These are phyloP conservation scores for Eutypella sp. DNA, from an alignment of 2,329 filamentous ascomycete genomes.

Conservation along the genomic window DNA sequence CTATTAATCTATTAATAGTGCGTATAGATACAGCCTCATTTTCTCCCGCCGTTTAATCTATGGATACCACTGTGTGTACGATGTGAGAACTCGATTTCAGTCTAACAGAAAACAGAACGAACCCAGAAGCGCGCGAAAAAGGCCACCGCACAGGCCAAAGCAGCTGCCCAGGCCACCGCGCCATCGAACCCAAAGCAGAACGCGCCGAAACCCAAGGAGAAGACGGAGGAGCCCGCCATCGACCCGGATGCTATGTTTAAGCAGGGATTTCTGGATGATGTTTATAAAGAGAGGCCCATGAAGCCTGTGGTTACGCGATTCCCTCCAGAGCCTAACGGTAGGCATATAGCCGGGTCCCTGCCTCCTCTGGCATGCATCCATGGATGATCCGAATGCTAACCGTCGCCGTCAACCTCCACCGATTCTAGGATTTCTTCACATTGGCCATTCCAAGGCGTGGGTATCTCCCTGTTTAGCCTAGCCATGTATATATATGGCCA, in stretches of 20 bases:
- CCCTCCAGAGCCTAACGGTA: constrained; percentile 82
- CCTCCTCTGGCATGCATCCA: background rate
- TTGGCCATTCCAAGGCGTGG: constrained; percentile 86
- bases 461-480: background rate
- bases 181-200: constrained; percentile 19
- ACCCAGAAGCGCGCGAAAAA: constrained; percentile 55
- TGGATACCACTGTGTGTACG: too few relatives aligned
- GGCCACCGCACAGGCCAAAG: constrained; percentile 47
- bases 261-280: constrained; percentile 67
- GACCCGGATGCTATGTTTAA: constrained; percentile 71
- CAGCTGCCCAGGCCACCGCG: constrained; percentile 26
- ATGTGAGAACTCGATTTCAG: background rate
- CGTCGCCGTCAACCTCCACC: background rate
- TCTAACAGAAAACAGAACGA: constrained; percentile 32
- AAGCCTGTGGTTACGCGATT: constrained; percentile 66
- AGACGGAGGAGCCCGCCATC: constrained; percentile 38
- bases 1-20: background rate
- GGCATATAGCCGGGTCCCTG: background rate
- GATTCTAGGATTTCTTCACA: constrained; percentile 61
- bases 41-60: too few relatives aligned
- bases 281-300: constrained; percentile 63
- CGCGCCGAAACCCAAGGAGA: constrained; percentile 38
- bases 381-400: background rate
- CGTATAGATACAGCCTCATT: background rate
- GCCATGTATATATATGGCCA: background rate